phyloP scores from a whole-genome alignment of 129 eudicot genomes.

The Silybum marianum region DNA sequence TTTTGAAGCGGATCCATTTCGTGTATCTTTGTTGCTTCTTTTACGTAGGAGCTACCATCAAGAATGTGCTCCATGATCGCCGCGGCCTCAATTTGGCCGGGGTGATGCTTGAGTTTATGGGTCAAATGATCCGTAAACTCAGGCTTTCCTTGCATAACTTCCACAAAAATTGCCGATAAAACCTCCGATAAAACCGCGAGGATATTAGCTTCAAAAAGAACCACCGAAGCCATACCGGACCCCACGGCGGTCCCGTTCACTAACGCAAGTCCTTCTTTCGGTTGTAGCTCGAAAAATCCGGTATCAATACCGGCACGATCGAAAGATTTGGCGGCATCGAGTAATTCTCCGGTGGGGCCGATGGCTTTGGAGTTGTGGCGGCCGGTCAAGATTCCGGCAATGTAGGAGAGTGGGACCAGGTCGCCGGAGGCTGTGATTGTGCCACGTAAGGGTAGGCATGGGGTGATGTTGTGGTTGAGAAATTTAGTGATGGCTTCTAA shows the following conservation, averaged over 20 bases:
- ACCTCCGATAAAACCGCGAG: slow-evolving; percentile 63
- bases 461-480: slow-evolving; percentile 66
- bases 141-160: slow-evolving; percentile 74
- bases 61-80: slow-evolving; percentile 78
- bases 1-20: slow-evolving; percentile 68
- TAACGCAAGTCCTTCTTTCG: slow-evolving; percentile 63
- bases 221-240: slow-evolving; percentile 65
- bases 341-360: slow-evolving; percentile 52
- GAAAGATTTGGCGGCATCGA: slow-evolving; percentile 47
- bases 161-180: slow-evolving; percentile 60
- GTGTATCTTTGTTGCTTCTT: slow-evolving; percentile 58
- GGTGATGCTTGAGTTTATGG: slow-evolving; percentile 75
- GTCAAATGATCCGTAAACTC: slow-evolving; percentile 74
- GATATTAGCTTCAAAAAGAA: slow-evolving; percentile 66
- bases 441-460: slow-evolving; percentile 69
- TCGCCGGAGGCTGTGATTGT: slow-evolving; percentile 74
- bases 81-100: slow-evolving; percentile 73
- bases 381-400: slow-evolving; percentile 63
- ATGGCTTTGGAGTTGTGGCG: slow-evolving; percentile 64
- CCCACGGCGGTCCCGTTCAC: slow-evolving; percentile 82
- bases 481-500: slow-evolving; percentile 56
- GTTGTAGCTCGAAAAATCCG: slow-evolving; percentile 65
- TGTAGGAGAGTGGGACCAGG: slow-evolving; percentile 71
- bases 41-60: slow-evolving; percentile 56
- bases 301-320: slow-evolving; percentile 38